Base-by-base conservation (phyloP, 306 rosid species). In the Vicia sativa region DNA sequence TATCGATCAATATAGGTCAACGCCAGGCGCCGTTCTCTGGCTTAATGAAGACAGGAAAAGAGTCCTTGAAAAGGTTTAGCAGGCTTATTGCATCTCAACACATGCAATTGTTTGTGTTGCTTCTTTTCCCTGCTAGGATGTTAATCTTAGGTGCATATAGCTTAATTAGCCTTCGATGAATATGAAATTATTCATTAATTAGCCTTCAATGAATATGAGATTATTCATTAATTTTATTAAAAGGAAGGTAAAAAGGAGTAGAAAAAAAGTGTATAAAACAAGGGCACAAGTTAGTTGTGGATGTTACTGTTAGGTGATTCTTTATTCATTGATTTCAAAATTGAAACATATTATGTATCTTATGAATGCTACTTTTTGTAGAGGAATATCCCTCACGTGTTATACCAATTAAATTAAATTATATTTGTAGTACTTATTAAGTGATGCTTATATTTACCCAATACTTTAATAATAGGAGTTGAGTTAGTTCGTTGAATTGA, bases 61-160 rank as follows among this genome's bases (percentile, higher is more conserved):
- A 86, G 74, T 83, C 96, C 11, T 76, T 90, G 77, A 80, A 75
- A 81, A 71, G 92, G 72, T 80, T 90, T 81, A 76, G 90, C 21
- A 75, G 96, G 74, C 83, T 90, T 7, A 90, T 90, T 76, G 88
- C 96, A 8, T 90, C 87, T 7, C 92, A 82, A 74, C 89, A 82
- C 52, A 85, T 88, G 92, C 93, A 85, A 45, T 72, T 90, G 83
- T 80, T 93, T 78, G 83, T 93, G 77, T 71, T 90, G 62, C 79
- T 93, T 21, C 31, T 88, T 57, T 71, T 88, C 72, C 97, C 97
- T 9, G 95, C 83, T 7, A 73, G 84, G 56, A 68, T 82, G 65
- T 77, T 93, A 50, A 73, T 93, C 26, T 29, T 87, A 70, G 87
- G 91, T 42, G 82, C 82, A 50, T 77, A 45, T 63, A 75, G 80